phyloP scores from a whole-genome alignment of 371 early-diverging fungal genomes.

The Rhizopus delemar region DNA sequence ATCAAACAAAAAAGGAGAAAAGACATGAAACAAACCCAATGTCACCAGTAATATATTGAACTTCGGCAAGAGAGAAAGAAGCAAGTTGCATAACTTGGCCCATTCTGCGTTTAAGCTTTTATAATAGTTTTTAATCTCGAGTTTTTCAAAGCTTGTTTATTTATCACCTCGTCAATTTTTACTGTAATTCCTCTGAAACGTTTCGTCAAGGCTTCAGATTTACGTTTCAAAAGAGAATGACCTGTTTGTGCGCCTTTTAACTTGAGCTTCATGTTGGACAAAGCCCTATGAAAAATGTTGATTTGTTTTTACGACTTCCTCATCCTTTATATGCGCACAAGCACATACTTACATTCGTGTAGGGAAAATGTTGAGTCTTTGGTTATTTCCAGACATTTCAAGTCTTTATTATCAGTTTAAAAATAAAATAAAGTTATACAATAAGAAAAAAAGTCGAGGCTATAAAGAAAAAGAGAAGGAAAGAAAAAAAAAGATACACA shows the following conservation, averaged over 20 bases:
- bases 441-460: background rate
- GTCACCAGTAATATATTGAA: conserved; percentile 97
- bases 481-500: background rate
- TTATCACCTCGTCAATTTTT: conserved; percentile 86
- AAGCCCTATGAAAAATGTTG: conserved; percentile 64
- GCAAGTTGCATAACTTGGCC: conserved; percentile 97
- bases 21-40: conserved; percentile 62
- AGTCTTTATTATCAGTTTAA: background rate
- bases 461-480: background rate
- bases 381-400: conserved; percentile 67
- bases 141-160: background rate
- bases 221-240: conserved; percentile 95
- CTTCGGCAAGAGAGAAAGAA: conserved; percentile 97
- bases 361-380: conserved; percentile 79
- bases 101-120: conserved; percentile 63
- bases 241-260: conserved; percentile 99
- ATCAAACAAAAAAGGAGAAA: no score
- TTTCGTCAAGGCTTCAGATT: conserved; percentile 97
- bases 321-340: no score
- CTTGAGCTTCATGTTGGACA: conserved; percentile 91
- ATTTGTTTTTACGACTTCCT: background rate
- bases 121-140: background rate
- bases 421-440: background rate
- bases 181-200: conserved; percentile 93
- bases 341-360: conserved; percentile 77